Evolutionary conservation across 176 grass and related monocot species (phyloP).

Genomic region (Triticum turgidum): DNA sequence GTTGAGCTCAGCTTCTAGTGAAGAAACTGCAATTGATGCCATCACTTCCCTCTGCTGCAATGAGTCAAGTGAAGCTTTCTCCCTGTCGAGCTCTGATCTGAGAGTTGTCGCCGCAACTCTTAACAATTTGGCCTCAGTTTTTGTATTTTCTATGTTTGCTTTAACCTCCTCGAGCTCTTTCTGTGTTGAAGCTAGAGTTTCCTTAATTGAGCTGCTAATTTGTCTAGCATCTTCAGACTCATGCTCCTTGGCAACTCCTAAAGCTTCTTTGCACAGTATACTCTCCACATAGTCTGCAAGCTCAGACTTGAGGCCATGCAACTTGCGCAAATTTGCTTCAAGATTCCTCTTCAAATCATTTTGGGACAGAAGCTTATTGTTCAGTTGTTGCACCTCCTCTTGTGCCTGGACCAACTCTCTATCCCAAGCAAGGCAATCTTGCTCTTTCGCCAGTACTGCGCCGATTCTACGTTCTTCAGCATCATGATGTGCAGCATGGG

Average conservation of each 20-base stretch:
- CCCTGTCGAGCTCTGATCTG: slow-evolving; percentile 57
- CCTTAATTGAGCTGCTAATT: slow-evolving; percentile 35
- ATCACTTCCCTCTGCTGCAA: slow-evolving; percentile 81
- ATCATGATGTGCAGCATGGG: slow-evolving; percentile 83
- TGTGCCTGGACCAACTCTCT: slow-evolving; percentile 66
- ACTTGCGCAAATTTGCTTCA: slow-evolving; percentile 49
- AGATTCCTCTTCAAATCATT: slow-evolving; percentile 62
- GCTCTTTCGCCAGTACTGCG: slow-evolving; percentile 60
- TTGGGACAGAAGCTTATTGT: slow-evolving; percentile 49
- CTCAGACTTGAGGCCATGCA: slow-evolving; percentile 65
- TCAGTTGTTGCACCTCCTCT: slow-evolving; percentile 63
- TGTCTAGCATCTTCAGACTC: slow-evolving; percentile 44
- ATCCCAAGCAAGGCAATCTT: slow-evolving; percentile 73
- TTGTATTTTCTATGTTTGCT: slow-evolving; percentile 61
- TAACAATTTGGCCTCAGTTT: slow-evolving; percentile 56
- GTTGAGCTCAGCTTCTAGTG: slow-evolving; percentile 81
- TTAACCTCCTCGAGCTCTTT: slow-evolving; percentile 78
- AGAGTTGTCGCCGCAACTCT: slow-evolving; percentile 51
- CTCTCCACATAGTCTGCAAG: slow-evolving; percentile 59
- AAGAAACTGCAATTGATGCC: slow-evolving; percentile 69
- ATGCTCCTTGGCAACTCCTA: slow-evolving; percentile 12
- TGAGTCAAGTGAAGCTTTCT: slow-evolving; percentile 51
- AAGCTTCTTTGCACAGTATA: slow-evolving; percentile 64
- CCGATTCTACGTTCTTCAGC: slow-evolving; percentile 81
- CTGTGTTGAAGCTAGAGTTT: slow-evolving; percentile 50